Percentiles rank a stretch among this genome's conserved stretches.
Evolutionary conservation across 805 yeast genomes (phyloP).

Genomic region (Pichia occidentalis): DNA sequence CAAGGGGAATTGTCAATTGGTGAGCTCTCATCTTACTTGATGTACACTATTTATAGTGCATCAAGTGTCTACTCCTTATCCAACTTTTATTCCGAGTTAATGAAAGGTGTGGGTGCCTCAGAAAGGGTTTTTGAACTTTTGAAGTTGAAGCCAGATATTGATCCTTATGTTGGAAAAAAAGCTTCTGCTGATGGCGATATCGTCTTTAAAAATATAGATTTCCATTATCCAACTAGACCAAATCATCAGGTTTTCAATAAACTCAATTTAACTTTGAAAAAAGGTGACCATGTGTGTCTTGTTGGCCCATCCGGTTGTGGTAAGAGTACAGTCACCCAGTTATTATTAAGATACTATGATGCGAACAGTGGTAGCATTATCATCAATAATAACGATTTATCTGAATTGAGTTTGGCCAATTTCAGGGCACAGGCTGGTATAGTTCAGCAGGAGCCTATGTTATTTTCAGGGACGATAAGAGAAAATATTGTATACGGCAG

Average conservation of each 20-base stretch:
- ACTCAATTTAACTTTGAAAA: constrained; percentile 52
- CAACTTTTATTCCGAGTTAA: constrained; percentile 84
- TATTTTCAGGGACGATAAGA: constrained; percentile 77
- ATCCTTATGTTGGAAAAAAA: constrained; percentile 55
- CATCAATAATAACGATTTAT: constrained; percentile 60
- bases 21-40: constrained; percentile 84
- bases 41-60: constrained; percentile 93
- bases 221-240: constrained; percentile 80
- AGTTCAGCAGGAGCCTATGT: constrained; percentile 87
- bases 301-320: constrained; percentile 99
- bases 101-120: constrained; percentile 98
- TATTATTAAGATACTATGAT: constrained; percentile 79
- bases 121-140: constrained; percentile 82
- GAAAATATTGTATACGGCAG: constrained; percentile 81
- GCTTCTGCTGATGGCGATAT: constrained; percentile 48
- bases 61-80: constrained; percentile 88
- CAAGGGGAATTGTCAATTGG: constrained; percentile 76
- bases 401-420: constrained; percentile 60
- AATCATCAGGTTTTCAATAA: constrained; percentile 58
- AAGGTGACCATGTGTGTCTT: constrained; percentile 84
- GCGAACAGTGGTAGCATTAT: constrained; percentile 57
- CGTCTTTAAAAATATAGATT: constrained; percentile 54
- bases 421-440: constrained; percentile 75
- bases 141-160: constrained; percentile 68
- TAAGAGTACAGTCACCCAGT: constrained; percentile 78